A percentile compares a stretch with the other conserved stretches of the same genome.
Conservation (phyloP, 805 yeast species). For the Kurtzmaniella fragi region DNA sequence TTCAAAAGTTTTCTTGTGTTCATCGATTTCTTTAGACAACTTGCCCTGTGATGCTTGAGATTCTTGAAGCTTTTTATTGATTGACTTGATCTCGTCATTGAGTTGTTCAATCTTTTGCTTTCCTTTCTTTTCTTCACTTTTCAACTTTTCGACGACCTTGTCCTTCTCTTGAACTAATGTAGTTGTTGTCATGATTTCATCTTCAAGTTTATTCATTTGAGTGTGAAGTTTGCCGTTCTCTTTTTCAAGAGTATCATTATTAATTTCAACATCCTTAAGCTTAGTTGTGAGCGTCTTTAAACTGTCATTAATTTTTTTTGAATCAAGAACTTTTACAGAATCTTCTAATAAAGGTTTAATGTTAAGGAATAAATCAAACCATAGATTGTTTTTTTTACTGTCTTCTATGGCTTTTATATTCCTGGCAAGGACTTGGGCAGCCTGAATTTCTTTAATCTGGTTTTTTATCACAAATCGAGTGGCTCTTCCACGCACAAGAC, state of each 20-base stretch:
- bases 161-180: slow-evolving; percentile 42
- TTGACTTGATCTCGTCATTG: slow-evolving; percentile 22
- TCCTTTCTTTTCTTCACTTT: slow-evolving; percentile 31
- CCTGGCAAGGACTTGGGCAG: slow-evolving; percentile 62
- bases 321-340: slow-evolving; percentile 53
- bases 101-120: slow-evolving; percentile 23
- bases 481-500: slow-evolving; percentile 59
- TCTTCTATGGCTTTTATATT: slow-evolving; percentile 52
- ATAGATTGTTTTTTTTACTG: slow-evolving; percentile 49
- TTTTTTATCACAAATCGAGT: slow-evolving; percentile 45
- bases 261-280: slow-evolving; percentile 31
- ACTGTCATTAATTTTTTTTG: slow-evolving; percentile 53
- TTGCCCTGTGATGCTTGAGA: slow-evolving; percentile 20
- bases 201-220: slow-evolving; percentile 26
- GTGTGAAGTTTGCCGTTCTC: slow-evolving; percentile 39
- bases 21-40: slow-evolving; percentile 20
- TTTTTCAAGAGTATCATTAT: slow-evolving; percentile 21
- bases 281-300: slow-evolving; percentile 45
- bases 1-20: slow-evolving; percentile 14
- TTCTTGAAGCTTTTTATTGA: slow-evolving; percentile 26
- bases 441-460: slow-evolving; percentile 56
- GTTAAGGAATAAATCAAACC: slow-evolving; percentile 71
- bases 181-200: slow-evolving; percentile 23
- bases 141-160: slow-evolving; percentile 37
- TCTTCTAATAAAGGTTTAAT: slow-evolving; percentile 74